Evolutionary conservation across 2,329 filamentous ascomycete genomes (phyloP), one percentile per base, ranked within the genome.

Genomic region (Cercospora sp.): DNA sequence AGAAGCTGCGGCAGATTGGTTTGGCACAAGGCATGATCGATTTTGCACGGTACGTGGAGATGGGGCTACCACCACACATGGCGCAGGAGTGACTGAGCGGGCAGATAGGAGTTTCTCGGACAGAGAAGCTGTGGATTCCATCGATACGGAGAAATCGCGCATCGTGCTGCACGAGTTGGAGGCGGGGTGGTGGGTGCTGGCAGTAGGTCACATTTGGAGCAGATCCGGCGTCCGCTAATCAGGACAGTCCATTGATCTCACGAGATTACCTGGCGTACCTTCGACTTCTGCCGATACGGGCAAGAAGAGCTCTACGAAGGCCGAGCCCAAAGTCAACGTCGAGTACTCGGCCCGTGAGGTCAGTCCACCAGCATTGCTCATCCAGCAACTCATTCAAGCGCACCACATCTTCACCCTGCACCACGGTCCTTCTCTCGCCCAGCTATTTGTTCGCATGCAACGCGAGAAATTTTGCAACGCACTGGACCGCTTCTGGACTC

Each of bases 21-120:
- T 88, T 99, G 71, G 95, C 95, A 48, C 95, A 99, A 82, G 95
- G 94, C 78, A 97, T 98, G 90, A 90, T 97, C 68, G 91, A 90
- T 78, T 99, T 99, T 82, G 91, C 92, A 73, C 87, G 85, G 87
- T 89, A 81, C 42, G 65, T 69, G 55, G 42, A 48, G 3, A 28
- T 23, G 26, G 18, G 9, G 18, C 40, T 23, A 3, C 4, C 7
- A 16, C 55, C 3, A 40, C 16, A 13, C 26, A 64, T 40, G 20
- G 31, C 23, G 63, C 55, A 64, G 65, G 53, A 72, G 71, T 75
- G 74, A 72, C 73, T 75, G 74, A 75, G 68, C 66, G 66, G 59
- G 16, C 65, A 73, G 69, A 62, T 65, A 77, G 89, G 77, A 94
- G 89, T 75, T 99, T 99, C 80, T 91, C 94, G 2, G 86, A 88